Conservation (phyloP, 768 basidiomycete genomes). For the Gymnopilus dilepis region DNA sequence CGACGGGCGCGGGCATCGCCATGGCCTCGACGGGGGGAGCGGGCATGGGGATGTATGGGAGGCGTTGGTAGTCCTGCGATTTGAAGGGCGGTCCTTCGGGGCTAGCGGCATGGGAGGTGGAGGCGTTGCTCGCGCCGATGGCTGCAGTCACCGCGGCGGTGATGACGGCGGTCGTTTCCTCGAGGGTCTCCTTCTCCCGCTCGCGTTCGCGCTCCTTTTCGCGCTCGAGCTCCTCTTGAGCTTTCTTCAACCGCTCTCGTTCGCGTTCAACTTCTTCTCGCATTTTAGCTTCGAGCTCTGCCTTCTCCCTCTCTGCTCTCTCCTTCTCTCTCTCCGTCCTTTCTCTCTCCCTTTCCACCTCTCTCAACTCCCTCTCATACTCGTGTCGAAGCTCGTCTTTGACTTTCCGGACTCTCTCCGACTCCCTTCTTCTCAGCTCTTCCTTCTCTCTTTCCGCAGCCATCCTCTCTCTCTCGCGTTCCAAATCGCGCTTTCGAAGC, state of each 20-base stretch:
- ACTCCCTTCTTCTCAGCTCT: conserved; percentile 13
- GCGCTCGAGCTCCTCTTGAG: conserved; percentile 20
- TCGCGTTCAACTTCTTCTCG: conserved; percentile 19
- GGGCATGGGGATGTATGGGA: conserved; percentile 31
- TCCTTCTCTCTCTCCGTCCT: conserved; percentile 21
- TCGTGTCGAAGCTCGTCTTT: conserved; percentile 16
- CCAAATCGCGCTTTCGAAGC: conserved; percentile 8
- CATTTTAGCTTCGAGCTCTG: conserved; percentile 11
- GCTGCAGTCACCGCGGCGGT: conserved; percentile 20
- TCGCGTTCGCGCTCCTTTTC: conserved; percentile 23
- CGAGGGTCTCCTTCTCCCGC: conserved; percentile 14
- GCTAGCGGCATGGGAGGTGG: conserved; percentile 2
- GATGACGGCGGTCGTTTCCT: conserved; percentile 16
- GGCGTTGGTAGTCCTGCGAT: conserved; percentile 6
- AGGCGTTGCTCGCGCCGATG: conserved; percentile 11
- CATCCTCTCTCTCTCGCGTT: conserved; percentile 15
- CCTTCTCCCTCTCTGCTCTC: conserved; percentile 22
- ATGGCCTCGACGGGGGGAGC: conserved; percentile 23
- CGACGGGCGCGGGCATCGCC: conserved; percentile 14
- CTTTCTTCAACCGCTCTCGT: conserved; percentile 17
- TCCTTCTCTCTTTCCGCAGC: conserved; percentile 21
- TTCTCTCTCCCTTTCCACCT: conserved; percentile 17
- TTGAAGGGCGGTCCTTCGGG: background rate
- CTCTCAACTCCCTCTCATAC: conserved; percentile 16
- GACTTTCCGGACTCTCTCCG: conserved; percentile 11